Conservation (phyloP, 352 stramenopile genomes). For the Pythium sukuiense region DNA sequence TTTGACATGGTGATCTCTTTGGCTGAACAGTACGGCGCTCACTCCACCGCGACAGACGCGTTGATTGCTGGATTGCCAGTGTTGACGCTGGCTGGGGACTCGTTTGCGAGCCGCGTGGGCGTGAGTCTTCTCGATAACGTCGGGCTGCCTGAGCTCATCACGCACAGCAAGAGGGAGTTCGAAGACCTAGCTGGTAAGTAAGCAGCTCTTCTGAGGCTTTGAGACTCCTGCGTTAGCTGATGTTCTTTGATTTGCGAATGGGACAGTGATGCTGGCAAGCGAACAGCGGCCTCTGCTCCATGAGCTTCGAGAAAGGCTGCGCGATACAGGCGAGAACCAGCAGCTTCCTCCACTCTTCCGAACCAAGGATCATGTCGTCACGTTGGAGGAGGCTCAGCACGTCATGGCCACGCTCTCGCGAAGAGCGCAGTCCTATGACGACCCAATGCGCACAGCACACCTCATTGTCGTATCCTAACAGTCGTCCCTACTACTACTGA, state of each 20-base stretch:
- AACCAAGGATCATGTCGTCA: constrained; percentile 34
- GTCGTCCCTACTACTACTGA: not conserved
- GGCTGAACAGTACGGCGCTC: constrained; percentile 85
- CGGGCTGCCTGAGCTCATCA: constrained; percentile 35
- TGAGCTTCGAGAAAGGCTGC: constrained; percentile 28
- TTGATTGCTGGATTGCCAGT: constrained; percentile 86
- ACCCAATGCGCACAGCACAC: constrained; percentile 4
- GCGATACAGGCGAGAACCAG: constrained; percentile 10
- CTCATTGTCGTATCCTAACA: constrained; percentile 6
- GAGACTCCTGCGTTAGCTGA: not conserved
- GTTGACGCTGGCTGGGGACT: constrained; percentile 75
- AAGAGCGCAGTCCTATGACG: not conserved
- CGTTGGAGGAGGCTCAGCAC: constrained; percentile 43
- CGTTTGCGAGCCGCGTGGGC: constrained; percentile 59
- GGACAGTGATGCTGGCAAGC: constrained; percentile 36
- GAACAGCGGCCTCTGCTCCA: constrained; percentile 17
- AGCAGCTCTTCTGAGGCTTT: not conserved
- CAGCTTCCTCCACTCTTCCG: constrained; percentile 35
- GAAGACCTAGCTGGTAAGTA: constrained; percentile 48
- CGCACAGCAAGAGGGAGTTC: constrained; percentile 47
- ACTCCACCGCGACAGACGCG: constrained; percentile 91
- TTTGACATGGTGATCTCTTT: not conserved
- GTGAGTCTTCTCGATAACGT: constrained; percentile 49
- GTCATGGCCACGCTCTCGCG: constrained; percentile 12
- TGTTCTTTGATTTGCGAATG: not conserved